phyloP scores from a whole-genome alignment of 192 early-diverging fungal genomes.

The Backusella macrospora region DNA sequence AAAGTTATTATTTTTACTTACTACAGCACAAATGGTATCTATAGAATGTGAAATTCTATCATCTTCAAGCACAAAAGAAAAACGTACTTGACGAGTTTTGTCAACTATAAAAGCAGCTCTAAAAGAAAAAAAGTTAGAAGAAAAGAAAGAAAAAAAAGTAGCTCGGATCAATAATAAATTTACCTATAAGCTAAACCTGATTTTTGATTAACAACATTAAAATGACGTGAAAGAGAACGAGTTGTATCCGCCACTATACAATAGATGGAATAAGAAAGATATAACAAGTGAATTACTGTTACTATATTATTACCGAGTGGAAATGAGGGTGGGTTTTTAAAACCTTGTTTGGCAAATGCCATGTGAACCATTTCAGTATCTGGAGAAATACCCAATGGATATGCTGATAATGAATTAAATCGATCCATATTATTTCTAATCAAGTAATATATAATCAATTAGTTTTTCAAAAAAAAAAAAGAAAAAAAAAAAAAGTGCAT shows the following conservation, averaged over 20 bases:
- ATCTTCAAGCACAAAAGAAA: conserved; percentile 30
- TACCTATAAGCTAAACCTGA: conserved; percentile 23
- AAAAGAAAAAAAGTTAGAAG: no score
- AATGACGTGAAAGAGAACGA: conserved; percentile 20
- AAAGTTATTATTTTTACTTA: background rate
- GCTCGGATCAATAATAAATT: background rate
- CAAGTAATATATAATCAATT: background rate
- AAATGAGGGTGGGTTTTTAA: conserved; percentile 1
- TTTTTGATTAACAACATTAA: conserved; percentile 20
- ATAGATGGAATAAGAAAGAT: background rate
- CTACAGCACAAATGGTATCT: conserved; percentile 25
- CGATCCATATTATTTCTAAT: conserved; percentile 15
- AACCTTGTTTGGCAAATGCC: conserved; percentile 21
- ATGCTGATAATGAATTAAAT: background rate
- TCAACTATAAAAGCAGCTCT: conserved; percentile 28
- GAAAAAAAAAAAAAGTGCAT: no score
- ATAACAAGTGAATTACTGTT: background rate
- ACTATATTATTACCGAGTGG: conserved; percentile 24
- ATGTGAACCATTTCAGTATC: conserved; percentile 27
- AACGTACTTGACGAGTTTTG: conserved; percentile 24
- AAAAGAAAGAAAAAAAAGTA: no score
- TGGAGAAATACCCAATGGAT: conserved; percentile 23
- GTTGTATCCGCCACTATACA: conserved; percentile 32
- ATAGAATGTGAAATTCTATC: conserved; percentile 31
- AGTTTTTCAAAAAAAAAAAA: no score